Conservation (phyloP, 2,329 filamentous ascomycete genomes). For the Zymoseptoria ardabiliae region DNA sequence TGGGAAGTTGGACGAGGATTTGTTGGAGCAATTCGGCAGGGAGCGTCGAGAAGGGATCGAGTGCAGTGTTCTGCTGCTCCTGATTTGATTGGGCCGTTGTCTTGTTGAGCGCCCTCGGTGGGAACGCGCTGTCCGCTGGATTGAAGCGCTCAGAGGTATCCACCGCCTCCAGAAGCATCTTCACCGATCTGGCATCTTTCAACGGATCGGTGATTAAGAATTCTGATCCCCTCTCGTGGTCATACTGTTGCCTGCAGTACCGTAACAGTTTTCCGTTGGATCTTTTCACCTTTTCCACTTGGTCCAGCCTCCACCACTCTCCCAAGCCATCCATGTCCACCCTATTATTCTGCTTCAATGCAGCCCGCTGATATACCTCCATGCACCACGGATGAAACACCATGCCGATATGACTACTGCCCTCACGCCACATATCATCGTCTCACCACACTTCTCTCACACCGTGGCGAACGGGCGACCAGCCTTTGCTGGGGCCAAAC, state of each 20-base stretch:
- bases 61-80: too few species aligned
- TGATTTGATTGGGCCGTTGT: background rate
- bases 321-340: slow-evolving; percentile 3
- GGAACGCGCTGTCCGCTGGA: background rate
- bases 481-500: background rate
- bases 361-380: slow-evolving; percentile 10
- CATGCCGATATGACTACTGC: background rate
- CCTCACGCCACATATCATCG: background rate
- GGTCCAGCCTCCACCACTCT: slow-evolving; percentile 2
- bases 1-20: slow-evolving; percentile 1
- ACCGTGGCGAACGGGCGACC: background rate
- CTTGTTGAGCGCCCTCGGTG: background rate
- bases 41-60: slow-evolving; percentile 4
- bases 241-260: too few species aligned
- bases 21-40: slow-evolving; percentile 3
- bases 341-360: background rate
- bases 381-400: slow-evolving; percentile 15
- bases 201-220: slow-evolving; percentile 8
- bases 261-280: too few species aligned
- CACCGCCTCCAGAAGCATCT: background rate
- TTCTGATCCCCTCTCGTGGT: slow-evolving; percentile 2
- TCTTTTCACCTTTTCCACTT: too few species aligned
- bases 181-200: background rate
- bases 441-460: slow-evolving; percentile 3
- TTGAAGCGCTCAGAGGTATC: background rate